Evolutionary conservation across 192 early-diverging fungal species (phyloP), one percentile per base, ranked within the genome.

Genomic region (Mortierella claussenii): DNA sequence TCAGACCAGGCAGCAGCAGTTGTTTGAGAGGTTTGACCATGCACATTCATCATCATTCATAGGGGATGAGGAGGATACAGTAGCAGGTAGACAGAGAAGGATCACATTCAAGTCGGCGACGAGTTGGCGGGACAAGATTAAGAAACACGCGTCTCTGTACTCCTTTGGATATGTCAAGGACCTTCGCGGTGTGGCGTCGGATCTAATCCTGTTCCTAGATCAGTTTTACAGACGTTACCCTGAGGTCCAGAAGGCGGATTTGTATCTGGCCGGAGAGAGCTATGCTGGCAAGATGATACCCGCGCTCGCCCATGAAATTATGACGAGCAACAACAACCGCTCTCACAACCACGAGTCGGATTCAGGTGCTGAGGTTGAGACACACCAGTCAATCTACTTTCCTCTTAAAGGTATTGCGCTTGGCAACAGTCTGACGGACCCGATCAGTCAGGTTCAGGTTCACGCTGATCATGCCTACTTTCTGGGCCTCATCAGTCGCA

Each of bases 271-370:
- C 18, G 92, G 81, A 6, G 80, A 80, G 59, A 78, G 69, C 34
- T 91, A 90, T 67, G 89, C 88, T 17, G 91, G 92, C 28, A 93
- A 93, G 60, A 93, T 82, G 67, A 83, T 94, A 17, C 92, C 92
- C 9, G 80, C 86, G 9, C 80, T 95, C 6, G 91, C 90, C 0
- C 60, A 82, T 21, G 82, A 78, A 24, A 91, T 95, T 46, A 68
- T 87, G 30, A 63, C 85, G 21, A 68, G 83, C 66, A 94, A 93
- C 63, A 65, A 81, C 8, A 43, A 47, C 11, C 58, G 81, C 4
- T 27, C 42, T 1, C 24, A 70, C 34, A 24, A 12, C 21, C 28
- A 73, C 45, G 73, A 57, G 36, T 67, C 50, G 4, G 52, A 56
- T 30, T 23, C 42, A 2, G 31, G 28, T 31, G 58, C 40, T 28